Evolutionary conservation across 2,329 filamentous ascomycete genomes (phyloP).

Genomic region (Ophiosphaerella narmari): DNA sequence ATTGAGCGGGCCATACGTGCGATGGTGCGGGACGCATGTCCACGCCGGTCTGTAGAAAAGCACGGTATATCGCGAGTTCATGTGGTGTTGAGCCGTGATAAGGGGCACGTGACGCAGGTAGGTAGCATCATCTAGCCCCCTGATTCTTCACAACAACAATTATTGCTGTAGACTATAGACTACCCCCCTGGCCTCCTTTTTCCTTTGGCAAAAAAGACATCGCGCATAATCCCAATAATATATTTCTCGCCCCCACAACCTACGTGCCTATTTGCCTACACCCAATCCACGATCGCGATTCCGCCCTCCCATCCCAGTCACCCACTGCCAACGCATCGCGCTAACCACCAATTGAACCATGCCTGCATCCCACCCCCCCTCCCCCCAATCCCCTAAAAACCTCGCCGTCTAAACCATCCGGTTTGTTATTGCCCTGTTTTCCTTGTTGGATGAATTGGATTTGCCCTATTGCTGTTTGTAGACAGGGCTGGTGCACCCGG

Average conservation of each 20-base stretch:
- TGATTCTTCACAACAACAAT: too few relatives aligned
- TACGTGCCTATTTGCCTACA: too few relatives aligned
- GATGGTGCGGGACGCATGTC: too few relatives aligned
- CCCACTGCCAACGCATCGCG: slow-evolving; percentile 16
- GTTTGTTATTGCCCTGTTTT: not conserved
- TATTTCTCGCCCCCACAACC: not conserved
- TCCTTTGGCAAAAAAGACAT: not conserved
- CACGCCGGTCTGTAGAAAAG: too few relatives aligned
- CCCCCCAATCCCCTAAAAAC: slow-evolving; percentile 10
- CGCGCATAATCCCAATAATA: slow-evolving; percentile 2
- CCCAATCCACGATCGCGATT: slow-evolving; percentile 7
- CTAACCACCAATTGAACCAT: slow-evolving; percentile 10
- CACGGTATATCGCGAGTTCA: too few relatives aligned
- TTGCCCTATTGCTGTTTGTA: too few relatives aligned
- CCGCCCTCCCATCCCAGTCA: slow-evolving; percentile 8
- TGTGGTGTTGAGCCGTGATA: not conserved
- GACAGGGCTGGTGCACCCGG: not conserved
- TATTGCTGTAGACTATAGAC: too few relatives aligned
- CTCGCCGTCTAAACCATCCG: slow-evolving; percentile 4
- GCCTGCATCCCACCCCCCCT: slow-evolving; percentile 5
- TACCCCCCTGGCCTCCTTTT: too few relatives aligned
- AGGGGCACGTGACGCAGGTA: slow-evolving; percentile 4
- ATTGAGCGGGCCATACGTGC: not conserved
- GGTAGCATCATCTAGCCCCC: not conserved
- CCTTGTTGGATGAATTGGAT: too few relatives aligned